Base-by-base conservation (phyloP, 2,329 filamentous ascomycete species). In the Talaromyces sp. region DNA sequence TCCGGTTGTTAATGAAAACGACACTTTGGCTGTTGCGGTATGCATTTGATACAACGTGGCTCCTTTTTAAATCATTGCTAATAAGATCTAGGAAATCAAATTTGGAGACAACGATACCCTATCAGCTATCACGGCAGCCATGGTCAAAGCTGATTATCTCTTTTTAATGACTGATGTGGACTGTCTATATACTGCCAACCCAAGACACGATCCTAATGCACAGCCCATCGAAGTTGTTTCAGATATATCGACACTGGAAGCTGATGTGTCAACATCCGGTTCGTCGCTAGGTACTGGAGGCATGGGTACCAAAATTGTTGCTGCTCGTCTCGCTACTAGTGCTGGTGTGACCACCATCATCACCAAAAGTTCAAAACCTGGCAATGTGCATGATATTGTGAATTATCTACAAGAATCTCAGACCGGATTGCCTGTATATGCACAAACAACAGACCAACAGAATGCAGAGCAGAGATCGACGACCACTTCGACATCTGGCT, bases 141-240 rank as follows among this genome's bases (percentile, higher is more conserved):
- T 97, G 91, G 89, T 97, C 19, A 91, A 96, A 68, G 94, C 94
- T 53, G 92, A 99, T 69, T 90, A 96, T 67, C 81, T 99, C 9
- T 99, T 99, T 75, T 82, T 99, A 63, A 97, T 99, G 94, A 99
- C 94, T 1, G 94, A 99, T 70, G 94, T 99, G 50, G 94, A 99
- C 71, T 97, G 93, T 70, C 80, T 99, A 11, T 99, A 99, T 73
- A 91, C 96, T 74, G 94, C 93, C 74, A 99, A 99, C 67, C 94
- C 94, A 1, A 84, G 94, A 31, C 87, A 85, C 1, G 81, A 96
- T 67, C 86, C 91, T 0, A 89, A 97, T 67, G 94, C 94, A 8
- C 84, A 88, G 68, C 85, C 94, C 0, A 97, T 99, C 60, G 89
- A 95, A 68, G 88, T 97, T 1, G 91, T 99, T 1, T 87, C 94